phyloP scores from a whole-genome alignment of 1,284 basidiomycete genomes.

The Anthracocystis setariae region DNA sequence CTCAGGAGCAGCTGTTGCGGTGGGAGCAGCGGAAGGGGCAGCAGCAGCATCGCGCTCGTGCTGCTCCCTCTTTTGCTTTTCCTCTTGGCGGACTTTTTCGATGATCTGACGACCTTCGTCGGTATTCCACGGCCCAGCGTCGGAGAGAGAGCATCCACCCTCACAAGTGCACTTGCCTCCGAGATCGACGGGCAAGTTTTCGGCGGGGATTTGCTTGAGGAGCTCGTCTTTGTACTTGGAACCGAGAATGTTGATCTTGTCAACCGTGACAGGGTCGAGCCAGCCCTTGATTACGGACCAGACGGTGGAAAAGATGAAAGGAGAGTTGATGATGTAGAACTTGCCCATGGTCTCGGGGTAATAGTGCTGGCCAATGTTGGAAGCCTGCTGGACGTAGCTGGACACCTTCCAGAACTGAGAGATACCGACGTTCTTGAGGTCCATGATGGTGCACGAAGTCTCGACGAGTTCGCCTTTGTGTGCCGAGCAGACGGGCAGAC shows the following conservation, averaged over 20 bases:
- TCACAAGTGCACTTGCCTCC: slow-evolving; percentile 83
- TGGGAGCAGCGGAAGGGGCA: slow-evolving; percentile 4
- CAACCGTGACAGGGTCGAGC: slow-evolving; percentile 93
- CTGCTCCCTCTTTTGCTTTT: slow-evolving; percentile 41
- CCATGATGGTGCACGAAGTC: slow-evolving; percentile 98
- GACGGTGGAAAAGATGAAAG: slow-evolving; percentile 88
- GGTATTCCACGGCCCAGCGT: slow-evolving; percentile 91
- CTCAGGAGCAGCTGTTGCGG: slow-evolving; percentile 7
- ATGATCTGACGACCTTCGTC: slow-evolving; percentile 65
- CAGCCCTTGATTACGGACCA: slow-evolving; percentile 92
- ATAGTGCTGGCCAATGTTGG: slow-evolving; percentile 86
- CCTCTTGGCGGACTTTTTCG: slow-evolving; percentile 51
- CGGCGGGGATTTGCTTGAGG: slow-evolving; percentile 74
- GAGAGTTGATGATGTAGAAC: slow-evolving; percentile 85
- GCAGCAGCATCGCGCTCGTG: slow-evolving; percentile 25
- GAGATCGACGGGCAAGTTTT: slow-evolving; percentile 85
- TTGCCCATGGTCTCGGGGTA: slow-evolving; percentile 86
- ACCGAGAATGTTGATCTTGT: slow-evolving; percentile 72
- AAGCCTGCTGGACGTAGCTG: slow-evolving; percentile 84
- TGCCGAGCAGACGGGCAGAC: slow-evolving; percentile 81
- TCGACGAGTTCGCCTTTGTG: slow-evolving; percentile 86
- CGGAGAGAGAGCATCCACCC: slow-evolving; percentile 85
- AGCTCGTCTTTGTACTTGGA: slow-evolving; percentile 57
- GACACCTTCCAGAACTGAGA: slow-evolving; percentile 86
- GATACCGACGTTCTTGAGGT: slow-evolving; percentile 84